A percentile compares a stretch with the other conserved stretches of the same genome.
Evolutionary conservation across 2,329 filamentous ascomycete genomes (phyloP).

Genomic region (Amphichorda felina): DNA sequence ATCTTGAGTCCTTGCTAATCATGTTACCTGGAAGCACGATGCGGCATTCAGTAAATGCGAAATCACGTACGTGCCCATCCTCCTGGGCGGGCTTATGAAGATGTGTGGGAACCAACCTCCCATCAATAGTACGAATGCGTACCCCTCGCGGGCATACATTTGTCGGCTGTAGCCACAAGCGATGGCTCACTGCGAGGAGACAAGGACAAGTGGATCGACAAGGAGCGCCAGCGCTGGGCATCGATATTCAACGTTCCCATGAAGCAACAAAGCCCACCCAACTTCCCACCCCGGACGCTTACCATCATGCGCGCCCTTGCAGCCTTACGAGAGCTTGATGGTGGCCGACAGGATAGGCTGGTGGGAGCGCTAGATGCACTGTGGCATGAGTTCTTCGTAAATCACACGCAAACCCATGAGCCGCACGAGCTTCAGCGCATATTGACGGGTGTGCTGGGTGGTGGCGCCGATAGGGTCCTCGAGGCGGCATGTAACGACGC

Average conservation of each 20-base stretch:
- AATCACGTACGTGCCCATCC: constrained; percentile 22
- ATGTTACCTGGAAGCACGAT: constrained; percentile 12
- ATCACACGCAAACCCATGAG: constrained; percentile 13
- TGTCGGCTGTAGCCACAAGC: no score
- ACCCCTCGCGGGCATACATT: no score
- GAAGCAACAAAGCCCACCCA: constrained; percentile 12
- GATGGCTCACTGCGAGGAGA: no score
- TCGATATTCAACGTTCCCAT: constrained; percentile 21
- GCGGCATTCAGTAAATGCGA: constrained; percentile 15
- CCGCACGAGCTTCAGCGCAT: constrained; percentile 14
- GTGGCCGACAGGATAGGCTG: constrained; percentile 8
- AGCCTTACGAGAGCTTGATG: constrained; percentile 11
- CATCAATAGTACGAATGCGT: constrained; percentile 22
- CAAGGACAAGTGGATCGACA: constrained; percentile 23
- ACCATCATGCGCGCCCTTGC: constrained; percentile 20
- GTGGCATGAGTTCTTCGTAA: constrained; percentile 18
- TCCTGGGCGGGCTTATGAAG: constrained; percentile 24
- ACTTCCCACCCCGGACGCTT: constrained; percentile 23
- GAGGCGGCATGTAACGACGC: constrained; percentile 7
- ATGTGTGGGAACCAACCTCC: constrained; percentile 22
- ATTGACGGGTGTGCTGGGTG: constrained; percentile 12
- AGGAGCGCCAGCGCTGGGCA: constrained; percentile 19
- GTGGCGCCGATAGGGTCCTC: constrained; percentile 13
- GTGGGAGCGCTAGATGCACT: constrained; percentile 18
- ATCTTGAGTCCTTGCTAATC: background rate